These are phyloP conservation scores for Sclerotinia sclerotiorum DNA, from an alignment of 2,329 filamentous ascomycete species.

Conservation along the genomic window DNA sequence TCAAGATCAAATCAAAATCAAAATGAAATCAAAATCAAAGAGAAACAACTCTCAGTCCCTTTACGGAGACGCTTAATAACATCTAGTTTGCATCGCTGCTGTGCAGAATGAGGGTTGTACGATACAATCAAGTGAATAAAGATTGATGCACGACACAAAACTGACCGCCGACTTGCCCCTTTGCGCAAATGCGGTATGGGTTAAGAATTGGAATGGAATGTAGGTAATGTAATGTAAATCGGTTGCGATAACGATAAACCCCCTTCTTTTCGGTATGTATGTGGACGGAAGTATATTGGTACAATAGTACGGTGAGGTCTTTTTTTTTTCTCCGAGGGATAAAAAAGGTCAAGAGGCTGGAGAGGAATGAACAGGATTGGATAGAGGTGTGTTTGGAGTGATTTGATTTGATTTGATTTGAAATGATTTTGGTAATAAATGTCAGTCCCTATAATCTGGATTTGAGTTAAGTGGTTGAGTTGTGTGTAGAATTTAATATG, in stretches of 20 bases:
- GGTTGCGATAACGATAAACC: constrained; percentile 21
- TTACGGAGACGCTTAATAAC: constrained; percentile 20
- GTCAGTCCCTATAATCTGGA: neutral
- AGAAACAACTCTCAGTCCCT: constrained; percentile 12
- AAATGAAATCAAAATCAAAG: constrained; percentile 12
- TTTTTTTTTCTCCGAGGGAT: too few species aligned
- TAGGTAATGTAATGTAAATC: neutral
- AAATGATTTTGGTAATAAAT: neutral
- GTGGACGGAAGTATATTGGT: neutral
- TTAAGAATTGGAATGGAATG: constrained; percentile 3
- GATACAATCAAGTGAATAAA: constrained; percentile 19
- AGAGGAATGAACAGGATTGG: too few species aligned
- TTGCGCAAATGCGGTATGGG: constrained; percentile 12
- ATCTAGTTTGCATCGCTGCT: constrained; percentile 28
- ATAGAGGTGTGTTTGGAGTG: too few species aligned
- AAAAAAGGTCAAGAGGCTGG: too few species aligned
- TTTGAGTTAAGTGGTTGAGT: neutral
- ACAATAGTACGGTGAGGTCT: neutral
- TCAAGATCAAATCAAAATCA: constrained; percentile 7
- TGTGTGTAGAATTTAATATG: neutral
- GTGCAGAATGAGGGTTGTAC: constrained; percentile 21
- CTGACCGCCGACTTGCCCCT: constrained; percentile 18
- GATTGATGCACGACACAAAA: constrained; percentile 21
- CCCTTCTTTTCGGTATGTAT: neutral
- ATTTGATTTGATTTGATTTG: too few species aligned